Conservation (phyloP, 305 asterid species). For the Solanum hybrid region DNA sequence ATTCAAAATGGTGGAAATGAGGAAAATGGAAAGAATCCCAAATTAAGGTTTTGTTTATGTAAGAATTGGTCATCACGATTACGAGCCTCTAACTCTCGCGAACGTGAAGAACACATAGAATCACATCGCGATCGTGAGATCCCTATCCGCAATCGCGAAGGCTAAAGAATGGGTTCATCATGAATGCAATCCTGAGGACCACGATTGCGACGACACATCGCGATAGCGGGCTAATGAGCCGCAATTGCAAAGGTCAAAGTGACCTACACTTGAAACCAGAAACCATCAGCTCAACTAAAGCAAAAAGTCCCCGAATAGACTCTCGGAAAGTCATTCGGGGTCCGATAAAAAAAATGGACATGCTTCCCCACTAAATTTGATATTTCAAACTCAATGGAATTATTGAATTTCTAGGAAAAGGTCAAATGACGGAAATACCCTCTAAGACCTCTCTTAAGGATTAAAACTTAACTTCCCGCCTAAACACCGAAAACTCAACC, state of each 20-base stretch:
- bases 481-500: neutral
- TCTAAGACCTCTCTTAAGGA: neutral
- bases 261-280: neutral
- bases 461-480: neutral
- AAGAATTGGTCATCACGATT: neutral
- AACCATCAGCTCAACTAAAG: neutral
- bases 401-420: neutral
- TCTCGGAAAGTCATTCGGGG: neutral
- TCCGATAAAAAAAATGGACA: neutral
- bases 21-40: neutral
- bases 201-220: neutral
- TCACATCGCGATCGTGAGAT: neutral
- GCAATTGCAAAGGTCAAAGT: neutral
- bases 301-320: neutral
- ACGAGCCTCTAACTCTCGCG: neutral
- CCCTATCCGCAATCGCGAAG: neutral
- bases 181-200: neutral
- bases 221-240: neutral
- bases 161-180: neutral
- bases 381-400: neutral
- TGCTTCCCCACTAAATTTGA: neutral
- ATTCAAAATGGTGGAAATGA: neutral
- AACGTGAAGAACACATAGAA: neutral
- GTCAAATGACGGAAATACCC: neutral
- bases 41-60: neutral